Conservation (phyloP, 2,329 filamentous ascomycete genomes). For the Xylariaceae sp. region DNA sequence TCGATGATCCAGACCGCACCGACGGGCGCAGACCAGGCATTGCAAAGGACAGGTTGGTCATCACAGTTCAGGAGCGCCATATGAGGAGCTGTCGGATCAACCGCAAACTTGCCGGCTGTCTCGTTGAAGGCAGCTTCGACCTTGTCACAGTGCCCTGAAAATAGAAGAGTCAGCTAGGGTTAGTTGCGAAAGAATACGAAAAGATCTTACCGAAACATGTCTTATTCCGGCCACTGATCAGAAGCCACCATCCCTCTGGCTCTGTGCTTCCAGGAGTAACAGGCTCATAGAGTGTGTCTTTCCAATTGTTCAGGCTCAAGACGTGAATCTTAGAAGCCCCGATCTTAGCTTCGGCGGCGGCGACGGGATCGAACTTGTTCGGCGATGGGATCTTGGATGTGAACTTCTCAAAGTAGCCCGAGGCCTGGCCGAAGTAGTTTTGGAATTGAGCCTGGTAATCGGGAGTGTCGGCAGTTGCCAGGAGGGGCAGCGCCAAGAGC, state of each 20-base stretch:
- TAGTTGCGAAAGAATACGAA: background rate
- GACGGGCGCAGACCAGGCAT: slow-evolving; percentile 63
- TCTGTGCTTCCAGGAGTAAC: slow-evolving; percentile 55
- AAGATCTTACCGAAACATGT: slow-evolving; percentile 63
- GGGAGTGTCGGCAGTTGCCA: slow-evolving; percentile 51
- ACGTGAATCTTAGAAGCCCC: slow-evolving; percentile 49
- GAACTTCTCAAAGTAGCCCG: slow-evolving; percentile 50
- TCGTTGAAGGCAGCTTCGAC: slow-evolving; percentile 65
- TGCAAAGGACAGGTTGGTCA: slow-evolving; percentile 69
- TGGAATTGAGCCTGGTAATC: slow-evolving; percentile 62
- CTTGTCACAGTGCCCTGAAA: slow-evolving; percentile 56
- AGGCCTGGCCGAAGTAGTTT: slow-evolving; percentile 58
- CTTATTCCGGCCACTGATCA: slow-evolving; percentile 71
- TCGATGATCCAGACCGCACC: slow-evolving; percentile 65
- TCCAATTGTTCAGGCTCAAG: slow-evolving; percentile 68
- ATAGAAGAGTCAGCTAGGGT: slow-evolving; percentile 9
- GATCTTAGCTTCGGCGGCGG: slow-evolving; percentile 48
- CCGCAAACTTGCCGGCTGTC: slow-evolving; percentile 60
- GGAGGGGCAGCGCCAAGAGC: slow-evolving; percentile 52
- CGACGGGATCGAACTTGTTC: slow-evolving; percentile 37
- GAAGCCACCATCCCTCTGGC: slow-evolving; percentile 73
- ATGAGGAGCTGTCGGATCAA: slow-evolving; percentile 58
- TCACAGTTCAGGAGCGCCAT: slow-evolving; percentile 72
- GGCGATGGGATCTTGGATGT: slow-evolving; percentile 49
- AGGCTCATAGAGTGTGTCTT: slow-evolving; percentile 60